Base-by-base conservation (phyloP, 2,329 filamentous ascomycete species). In the Trichoderma lentiforme region DNA sequence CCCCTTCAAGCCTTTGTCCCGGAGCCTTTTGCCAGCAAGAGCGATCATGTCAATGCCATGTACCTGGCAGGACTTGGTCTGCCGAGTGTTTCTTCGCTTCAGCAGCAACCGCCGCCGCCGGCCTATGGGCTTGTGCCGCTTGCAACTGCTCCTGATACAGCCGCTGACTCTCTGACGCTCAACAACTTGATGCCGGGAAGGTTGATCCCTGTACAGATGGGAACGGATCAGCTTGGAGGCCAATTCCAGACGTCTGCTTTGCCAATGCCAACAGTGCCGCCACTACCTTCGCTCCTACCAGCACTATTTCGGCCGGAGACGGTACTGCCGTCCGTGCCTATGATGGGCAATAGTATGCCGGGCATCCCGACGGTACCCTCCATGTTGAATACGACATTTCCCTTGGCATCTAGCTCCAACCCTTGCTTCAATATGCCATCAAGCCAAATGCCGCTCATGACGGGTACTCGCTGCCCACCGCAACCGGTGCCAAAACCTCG, bases 401-500 rank as follows among this genome's bases (percentile, higher is more conserved):
- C 61, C 6, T 7, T 66, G 24, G 8, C 34, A 21, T 18, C n/a
- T 9, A 8, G 43, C 9, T 36, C 61, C 21, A 58, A 68, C 51
- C 62, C 62, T 26, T 51, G 32, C 28, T 15, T 66, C 6, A 63
- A 24, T 18, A 43, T 58, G 71, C 68, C 68, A 18, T 28, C 43
- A 9, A 28, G 62, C 51, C 61, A 43, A 62, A 24, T 71, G 28
- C 56, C 68, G 30, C 28, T 43, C 63, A 32, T 56, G 36, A 53
- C 53, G 11, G 32, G 28, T 24, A 34, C 21, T 51, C 8, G 21
- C 36, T 57, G 60, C 2, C 74, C 72, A 26, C 75, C 73, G n/a
- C 73, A 67, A 6, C 78, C 77, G 12, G 81, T 80, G 51, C 79
- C 78, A 4, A 86, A 86, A 74, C 84, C 84, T 11, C 80, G 79